phyloP scores from a whole-genome alignment of 1,284 basidiomycete species.

The Pseudozyma thailandica region DNA sequence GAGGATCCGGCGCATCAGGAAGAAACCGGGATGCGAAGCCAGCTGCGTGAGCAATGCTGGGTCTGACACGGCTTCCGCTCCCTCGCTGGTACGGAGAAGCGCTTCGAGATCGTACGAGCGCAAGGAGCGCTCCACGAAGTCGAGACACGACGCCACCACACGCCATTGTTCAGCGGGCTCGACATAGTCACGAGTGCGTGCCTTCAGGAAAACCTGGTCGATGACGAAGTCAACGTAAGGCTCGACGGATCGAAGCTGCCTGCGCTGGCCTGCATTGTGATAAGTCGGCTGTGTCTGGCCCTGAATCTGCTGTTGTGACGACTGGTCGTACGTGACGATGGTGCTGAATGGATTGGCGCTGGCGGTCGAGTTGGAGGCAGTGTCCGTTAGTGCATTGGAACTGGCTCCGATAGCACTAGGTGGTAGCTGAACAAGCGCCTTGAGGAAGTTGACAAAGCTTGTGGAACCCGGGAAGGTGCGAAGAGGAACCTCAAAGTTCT shows the following conservation, averaged over 20 bases:
- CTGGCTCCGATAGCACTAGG: conserved; percentile 23
- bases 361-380: conserved; percentile 1
- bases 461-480: conserved; percentile 86
- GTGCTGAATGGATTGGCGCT: conserved; percentile 44
- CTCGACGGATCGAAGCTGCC: conserved; percentile 71
- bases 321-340: conserved; percentile 37
- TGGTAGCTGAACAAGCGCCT: conserved; percentile 72
- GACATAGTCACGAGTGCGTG: conserved; percentile 76
- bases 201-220: conserved; percentile 81
- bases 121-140: conserved; percentile 84
- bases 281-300: conserved; percentile 19
- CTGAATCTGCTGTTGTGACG: conserved; percentile 27
- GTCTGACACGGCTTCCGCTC: conserved; percentile 45
- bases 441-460: conserved; percentile 84
- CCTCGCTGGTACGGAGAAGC: conserved; percentile 35
- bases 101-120: conserved; percentile 79
- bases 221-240: conserved; percentile 86
- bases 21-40: conserved; percentile 82
- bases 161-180: conserved; percentile 83
- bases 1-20: conserved; percentile 82
- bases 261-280: conserved; percentile 25
- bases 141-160: conserved; percentile 83
- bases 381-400: conserved; percentile 29
- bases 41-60: conserved; percentile 67
- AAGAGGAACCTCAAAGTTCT: conserved; percentile 83